These are phyloP conservation scores for Ochetophila trinervis DNA, from an alignment of 306 rosid genomes.

Conservation along the genomic window DNA sequence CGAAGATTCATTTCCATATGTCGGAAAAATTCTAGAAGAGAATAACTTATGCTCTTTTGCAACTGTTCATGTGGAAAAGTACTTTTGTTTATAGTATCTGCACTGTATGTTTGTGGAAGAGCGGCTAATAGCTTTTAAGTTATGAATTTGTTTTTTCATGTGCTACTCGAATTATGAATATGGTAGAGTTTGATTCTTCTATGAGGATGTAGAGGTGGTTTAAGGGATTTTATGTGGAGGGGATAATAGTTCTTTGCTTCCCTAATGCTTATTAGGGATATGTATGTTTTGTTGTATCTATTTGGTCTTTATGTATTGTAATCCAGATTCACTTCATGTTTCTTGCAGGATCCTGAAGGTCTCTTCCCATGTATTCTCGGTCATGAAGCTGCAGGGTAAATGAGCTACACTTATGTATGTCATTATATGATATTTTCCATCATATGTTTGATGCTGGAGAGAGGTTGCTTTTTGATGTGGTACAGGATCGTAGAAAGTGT, in stretches of 20 bases:
- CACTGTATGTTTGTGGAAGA: no score
- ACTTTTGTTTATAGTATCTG: no score
- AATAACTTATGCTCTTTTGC: no score
- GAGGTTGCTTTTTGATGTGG: constrained; percentile 4
- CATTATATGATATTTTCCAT: background rate
- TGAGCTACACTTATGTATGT: background rate
- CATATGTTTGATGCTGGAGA: constrained; percentile 3
- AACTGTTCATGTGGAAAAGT: no score
- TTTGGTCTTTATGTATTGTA: background rate
- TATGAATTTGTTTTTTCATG: background rate
- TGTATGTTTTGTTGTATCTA: no score
- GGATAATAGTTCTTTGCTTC: background rate
- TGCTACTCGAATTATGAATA: background rate
- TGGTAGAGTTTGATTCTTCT: background rate
- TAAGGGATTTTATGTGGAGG: background rate
- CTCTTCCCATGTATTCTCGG: constrained; percentile 96
- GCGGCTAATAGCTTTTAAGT: no score
- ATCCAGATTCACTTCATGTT: constrained; percentile 8
- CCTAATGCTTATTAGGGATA: background rate
- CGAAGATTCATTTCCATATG: background rate
- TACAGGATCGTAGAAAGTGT: constrained; percentile 86
- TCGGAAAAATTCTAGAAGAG: no score
- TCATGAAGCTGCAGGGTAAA: constrained; percentile 86
- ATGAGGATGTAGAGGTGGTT: background rate
- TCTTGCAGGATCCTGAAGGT: constrained; percentile 85